These are phyloP conservation scores for Sarocladium oryzae DNA, from an alignment of 2,329 filamentous ascomycete species.

Conservation along the genomic window DNA sequence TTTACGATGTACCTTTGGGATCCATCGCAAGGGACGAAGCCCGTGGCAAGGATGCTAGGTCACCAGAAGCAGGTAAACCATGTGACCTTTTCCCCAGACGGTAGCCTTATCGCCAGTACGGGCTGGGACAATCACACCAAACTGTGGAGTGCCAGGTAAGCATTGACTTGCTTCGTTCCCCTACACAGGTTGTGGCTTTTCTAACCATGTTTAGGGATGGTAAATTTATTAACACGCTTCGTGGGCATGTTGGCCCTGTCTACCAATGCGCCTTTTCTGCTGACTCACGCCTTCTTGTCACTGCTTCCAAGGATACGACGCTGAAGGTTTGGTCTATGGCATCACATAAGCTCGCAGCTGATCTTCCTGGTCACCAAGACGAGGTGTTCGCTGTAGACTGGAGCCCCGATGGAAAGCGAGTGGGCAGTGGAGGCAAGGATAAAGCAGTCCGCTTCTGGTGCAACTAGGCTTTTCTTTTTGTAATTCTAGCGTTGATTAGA, in stretches of 20 bases:
- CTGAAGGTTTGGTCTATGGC: conserved; percentile 92
- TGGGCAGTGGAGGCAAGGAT: conserved; percentile 89
- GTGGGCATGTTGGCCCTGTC: conserved; percentile 83
- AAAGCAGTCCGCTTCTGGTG: conserved; percentile 67
- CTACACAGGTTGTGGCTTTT: neutral
- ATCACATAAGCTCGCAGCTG: conserved; percentile 70
- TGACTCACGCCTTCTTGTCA: conserved; percentile 83
- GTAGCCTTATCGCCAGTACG: conserved; percentile 76
- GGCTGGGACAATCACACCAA: conserved; percentile 95
- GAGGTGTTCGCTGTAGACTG: conserved; percentile 94
- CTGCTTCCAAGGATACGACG: conserved; percentile 85
- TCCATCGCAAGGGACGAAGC: conserved; percentile 69
- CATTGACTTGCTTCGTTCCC: conserved; percentile 27
- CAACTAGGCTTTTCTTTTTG: conserved; percentile 40
- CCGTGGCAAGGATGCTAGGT: conserved; percentile 79
- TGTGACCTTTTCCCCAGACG: conserved; percentile 89
- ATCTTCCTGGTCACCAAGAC: conserved; percentile 85
- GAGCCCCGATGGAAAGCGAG: conserved; percentile 83
- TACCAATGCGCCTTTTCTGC: conserved; percentile 92
- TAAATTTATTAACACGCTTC: conserved; percentile 78
- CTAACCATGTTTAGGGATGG: conserved; percentile 41
- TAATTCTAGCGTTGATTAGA: no score
- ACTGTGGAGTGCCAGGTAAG: conserved; percentile 73
- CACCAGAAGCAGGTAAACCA: conserved; percentile 98
- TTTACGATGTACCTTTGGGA: conserved; percentile 97